Evolutionary conservation across 75 land plant species (phyloP), one percentile per base, ranked within the genome.

Genomic region (Adiantum capillusveneris): DNA sequence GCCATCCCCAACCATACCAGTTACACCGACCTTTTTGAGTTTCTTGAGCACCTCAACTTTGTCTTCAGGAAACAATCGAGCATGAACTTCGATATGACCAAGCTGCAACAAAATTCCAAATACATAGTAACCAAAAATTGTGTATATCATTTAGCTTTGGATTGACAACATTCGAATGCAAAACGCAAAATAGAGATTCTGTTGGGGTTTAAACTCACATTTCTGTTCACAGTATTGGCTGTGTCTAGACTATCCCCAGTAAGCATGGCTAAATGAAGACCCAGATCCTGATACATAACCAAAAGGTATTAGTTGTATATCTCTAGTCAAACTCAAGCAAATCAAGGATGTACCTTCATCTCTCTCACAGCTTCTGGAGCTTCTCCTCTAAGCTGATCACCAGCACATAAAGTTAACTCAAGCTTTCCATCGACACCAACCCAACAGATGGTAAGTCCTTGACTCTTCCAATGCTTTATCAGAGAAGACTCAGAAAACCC

Each of bases 1-100:
- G 0, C 97, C 97, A 63, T 92, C 97, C 19, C 97, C 97, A 17
- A 88, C 72, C 97, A 92, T 92, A 14, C 74, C 82, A 24, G 84
- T 88, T 20, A 59, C 59, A 1, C 89, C 94, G 16, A 46, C 44
- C 30, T 42, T 50, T 48, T 82, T 82, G 6, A 79, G 65, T 6
- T 65, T 30, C 29, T 53, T 31, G 3, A 61, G 26, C 18, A 63
- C 41, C 12, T 42, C 51, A 9, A 81, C 97, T 70, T 91, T 91
- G 44, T 82, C 88, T 51, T 81, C 81, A 46, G 97, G 97, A 19
- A 91, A 75, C 29, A 87, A 78, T 57, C 77, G 80, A 3, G 97
- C 67, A 56, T 91, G 81, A 1, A 87, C 55, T 25, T 65, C 62
- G 6, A 79, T 64, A 19, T 78, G 49, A 0, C 75, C 84, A 25